These are phyloP conservation scores for Xerocomellus amylosporus DNA, from an alignment of 768 basidiomycete genomes.

Conservation along the genomic window DNA sequence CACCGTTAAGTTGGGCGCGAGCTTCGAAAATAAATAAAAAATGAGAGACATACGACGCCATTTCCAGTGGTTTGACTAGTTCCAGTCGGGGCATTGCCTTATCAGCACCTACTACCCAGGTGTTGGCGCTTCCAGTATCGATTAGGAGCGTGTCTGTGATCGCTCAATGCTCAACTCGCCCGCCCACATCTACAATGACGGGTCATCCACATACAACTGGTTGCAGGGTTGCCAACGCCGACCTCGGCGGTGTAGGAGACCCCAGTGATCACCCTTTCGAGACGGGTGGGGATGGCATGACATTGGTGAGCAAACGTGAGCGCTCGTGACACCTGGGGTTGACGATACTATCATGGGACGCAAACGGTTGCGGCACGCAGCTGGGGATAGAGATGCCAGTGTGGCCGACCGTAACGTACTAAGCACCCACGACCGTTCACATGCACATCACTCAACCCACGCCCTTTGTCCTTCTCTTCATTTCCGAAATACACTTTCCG, in stretches of 20 bases:
- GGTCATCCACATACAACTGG: constrained; percentile 19
- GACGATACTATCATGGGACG: no score
- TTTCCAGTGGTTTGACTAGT: constrained; percentile 16
- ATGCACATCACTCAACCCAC: no score
- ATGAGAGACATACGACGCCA: constrained; percentile 11
- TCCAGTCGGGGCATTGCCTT: constrained; percentile 6
- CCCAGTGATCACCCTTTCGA: no score
- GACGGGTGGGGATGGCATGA: no score
- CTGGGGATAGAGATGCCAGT: no score
- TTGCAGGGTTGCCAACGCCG: constrained; percentile 24
- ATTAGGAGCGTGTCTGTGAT: constrained; percentile 21
- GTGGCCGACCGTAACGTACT: no score
- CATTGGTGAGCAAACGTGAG: no score
- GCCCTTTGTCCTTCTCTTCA: no score
- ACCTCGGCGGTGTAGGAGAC: constrained; percentile 28
- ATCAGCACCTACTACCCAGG: constrained; percentile 22
- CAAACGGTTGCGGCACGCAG: no score
- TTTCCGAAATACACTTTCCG: no score
- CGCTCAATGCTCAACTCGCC: background rate
- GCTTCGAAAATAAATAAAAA: background rate
- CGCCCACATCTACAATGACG: background rate
- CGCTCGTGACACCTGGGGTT: no score
- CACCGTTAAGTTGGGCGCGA: background rate
- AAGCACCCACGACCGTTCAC: no score
- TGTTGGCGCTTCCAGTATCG: constrained; percentile 22